Conservation (phyloP, 2,329 filamentous ascomycete species). For the Scopulariopsis brevicaulis region DNA sequence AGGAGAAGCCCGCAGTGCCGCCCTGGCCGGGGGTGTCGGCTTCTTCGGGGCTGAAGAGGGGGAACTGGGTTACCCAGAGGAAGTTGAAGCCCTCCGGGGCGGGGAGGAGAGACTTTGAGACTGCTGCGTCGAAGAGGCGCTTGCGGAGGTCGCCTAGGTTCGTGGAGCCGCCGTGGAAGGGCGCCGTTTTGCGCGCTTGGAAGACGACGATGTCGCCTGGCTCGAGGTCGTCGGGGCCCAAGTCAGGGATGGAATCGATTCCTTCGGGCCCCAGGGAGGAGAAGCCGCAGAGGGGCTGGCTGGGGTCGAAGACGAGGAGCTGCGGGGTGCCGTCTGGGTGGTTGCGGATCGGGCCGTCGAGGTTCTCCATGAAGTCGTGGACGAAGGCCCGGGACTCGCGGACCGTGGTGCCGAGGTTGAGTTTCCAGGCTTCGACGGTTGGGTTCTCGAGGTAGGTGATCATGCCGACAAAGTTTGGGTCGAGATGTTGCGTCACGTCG, state of each 20-base stretch:
- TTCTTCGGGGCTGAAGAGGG: conserved; percentile 70
- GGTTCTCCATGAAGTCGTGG: conserved; percentile 55
- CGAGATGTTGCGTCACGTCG: not conserved
- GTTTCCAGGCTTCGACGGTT: conserved; percentile 59
- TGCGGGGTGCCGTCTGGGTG: conserved; percentile 72
- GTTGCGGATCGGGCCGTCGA: conserved; percentile 46
- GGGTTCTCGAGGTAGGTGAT: conserved; percentile 60
- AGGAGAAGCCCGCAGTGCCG: conserved; percentile 65
- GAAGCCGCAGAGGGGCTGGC: conserved; percentile 65
- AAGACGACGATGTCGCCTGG: conserved; percentile 72
- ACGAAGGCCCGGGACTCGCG: conserved; percentile 50
- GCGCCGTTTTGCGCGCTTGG: conserved; percentile 60
- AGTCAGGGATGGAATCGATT: not conserved
- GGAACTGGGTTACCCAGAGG: conserved; percentile 83
- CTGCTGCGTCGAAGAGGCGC: conserved; percentile 56
- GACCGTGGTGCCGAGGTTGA: not conserved
- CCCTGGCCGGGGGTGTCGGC: conserved; percentile 62
- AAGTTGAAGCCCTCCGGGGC: conserved; percentile 46
- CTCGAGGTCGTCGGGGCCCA: conserved; percentile 24
- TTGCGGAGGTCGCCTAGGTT: conserved; percentile 61
- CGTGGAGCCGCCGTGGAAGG: conserved; percentile 61
- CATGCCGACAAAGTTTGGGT: conserved; percentile 47
- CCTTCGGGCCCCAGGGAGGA: conserved; percentile 50
- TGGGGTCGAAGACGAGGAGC: conserved; percentile 62
- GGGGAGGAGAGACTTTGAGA: conserved; percentile 47